Conservation (phyloP, 192 early-diverging fungal species). For the Entomortierella chlamydospora region DNA sequence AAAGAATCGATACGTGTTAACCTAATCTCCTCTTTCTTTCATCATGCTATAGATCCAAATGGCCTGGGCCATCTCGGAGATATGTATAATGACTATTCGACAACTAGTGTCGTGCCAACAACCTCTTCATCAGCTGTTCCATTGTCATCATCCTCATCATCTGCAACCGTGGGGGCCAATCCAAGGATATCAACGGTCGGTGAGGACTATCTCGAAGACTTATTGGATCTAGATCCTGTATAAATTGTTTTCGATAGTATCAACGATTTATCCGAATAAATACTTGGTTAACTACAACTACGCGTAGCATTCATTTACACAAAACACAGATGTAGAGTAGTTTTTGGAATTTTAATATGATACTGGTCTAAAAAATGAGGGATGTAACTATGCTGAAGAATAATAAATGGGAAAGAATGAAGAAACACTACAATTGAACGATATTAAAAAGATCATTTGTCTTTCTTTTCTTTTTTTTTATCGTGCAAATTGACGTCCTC, state of each 20-base stretch:
- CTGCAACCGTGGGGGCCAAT: conserved; percentile 19
- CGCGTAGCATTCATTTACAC: too few species aligned
- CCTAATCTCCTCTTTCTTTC: background rate
- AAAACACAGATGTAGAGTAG: too few species aligned
- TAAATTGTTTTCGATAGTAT: background rate
- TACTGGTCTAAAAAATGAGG: too few species aligned
- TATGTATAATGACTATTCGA: conserved; percentile 9
- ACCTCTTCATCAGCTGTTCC: conserved; percentile 3
- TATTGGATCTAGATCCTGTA: conserved; percentile 27
- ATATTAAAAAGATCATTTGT: background rate
- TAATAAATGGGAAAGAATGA: background rate
- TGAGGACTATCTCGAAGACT: conserved; percentile 28
- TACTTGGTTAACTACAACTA: too few species aligned
- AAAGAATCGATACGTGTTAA: too few species aligned
- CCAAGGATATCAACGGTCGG: conserved; percentile 37
- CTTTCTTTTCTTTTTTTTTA: background rate
- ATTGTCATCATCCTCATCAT: background rate
- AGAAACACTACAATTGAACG: background rate
- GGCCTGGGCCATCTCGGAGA: background rate
- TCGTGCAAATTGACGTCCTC: conserved; percentile 52
- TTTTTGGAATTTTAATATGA: too few species aligned
- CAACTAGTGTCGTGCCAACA: background rate
- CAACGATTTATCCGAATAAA: too few species aligned
- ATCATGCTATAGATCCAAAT: conserved; percentile 1
- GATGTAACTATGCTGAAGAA: too few species aligned